Evolutionary conservation across 2,329 filamentous ascomycete species (phyloP), one percentile per base, ranked within the genome.

Genomic region (Cryphonectria carpinicola): DNA sequence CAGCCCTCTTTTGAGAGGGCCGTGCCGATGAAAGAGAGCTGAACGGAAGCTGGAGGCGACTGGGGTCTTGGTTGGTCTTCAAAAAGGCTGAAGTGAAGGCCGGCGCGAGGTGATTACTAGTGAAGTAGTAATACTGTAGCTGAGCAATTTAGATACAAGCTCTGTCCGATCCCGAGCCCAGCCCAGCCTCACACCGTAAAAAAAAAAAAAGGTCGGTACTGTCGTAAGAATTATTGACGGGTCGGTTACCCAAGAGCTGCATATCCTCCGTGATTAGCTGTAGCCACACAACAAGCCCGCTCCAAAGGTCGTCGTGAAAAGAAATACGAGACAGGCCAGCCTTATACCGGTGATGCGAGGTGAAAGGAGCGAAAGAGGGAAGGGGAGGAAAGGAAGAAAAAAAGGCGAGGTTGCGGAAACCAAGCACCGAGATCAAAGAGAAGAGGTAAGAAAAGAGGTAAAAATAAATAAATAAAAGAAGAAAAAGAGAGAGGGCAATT

Each of bases 271-370:
- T 60, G 28, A 28, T 61, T 37, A 66, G 65, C 65, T 60, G 19
- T 39, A 66, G 65, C 65, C 49, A 56, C 49, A 56, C 65, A 58
- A n/a, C n/a, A 37, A 14, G 65, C 49, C 43, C 35, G 28, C 32
- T n/a, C 46, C 46, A n/a, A n/a, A 66, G 32, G n/a, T 19, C 39
- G 37, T 58, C 52, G 46, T 49, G 7, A 49, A 11, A 49, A 66
- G 10, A 39, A 41, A 54, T 19, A 46, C 39, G 14, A 49, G 46
- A 32, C 28, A 60, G 54, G 28, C 39, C 61, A 64, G 61, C 52
- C 52, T 28, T 39, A 37, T 28, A 56, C 28, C 17, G 43, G 11
- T 37, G 28, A 17, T n/a, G 4, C 22, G 43, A 25, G 13, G 52
- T 3, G 64, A 56, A 56, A 41, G 28, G 35, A 25, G 37, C 7